Evolutionary conservation across 2,329 filamentous ascomycete genomes (phyloP).

Genomic region (Didymella exigua): DNA sequence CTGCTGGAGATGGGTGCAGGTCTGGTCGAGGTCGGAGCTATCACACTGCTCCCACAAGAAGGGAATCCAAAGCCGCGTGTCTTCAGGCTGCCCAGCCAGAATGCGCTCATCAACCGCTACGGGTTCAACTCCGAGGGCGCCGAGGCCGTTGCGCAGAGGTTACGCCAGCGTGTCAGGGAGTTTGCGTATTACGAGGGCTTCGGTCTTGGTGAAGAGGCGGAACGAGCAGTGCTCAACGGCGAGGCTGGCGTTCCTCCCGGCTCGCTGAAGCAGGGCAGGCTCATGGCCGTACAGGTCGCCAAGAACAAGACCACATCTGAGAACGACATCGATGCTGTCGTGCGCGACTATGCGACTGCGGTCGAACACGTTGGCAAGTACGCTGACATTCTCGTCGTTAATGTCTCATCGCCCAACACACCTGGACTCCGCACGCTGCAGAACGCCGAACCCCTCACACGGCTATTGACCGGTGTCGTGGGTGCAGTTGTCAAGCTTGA

Average conservation of each 20-base stretch:
- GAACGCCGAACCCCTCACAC: slow-evolving; percentile 79
- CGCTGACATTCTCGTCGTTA: slow-evolving; percentile 95
- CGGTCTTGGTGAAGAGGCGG: slow-evolving; percentile 63
- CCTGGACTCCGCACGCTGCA: slow-evolving; percentile 88
- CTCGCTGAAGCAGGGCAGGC: slow-evolving; percentile 74
- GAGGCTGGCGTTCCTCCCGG: slow-evolving; percentile 78
- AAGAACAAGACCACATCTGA: slow-evolving; percentile 96
- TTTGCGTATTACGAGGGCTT: slow-evolving; percentile 76
- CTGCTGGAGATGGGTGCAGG: slow-evolving; percentile 84
- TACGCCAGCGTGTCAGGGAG: slow-evolving; percentile 77
- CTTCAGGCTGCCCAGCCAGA: slow-evolving; percentile 81
- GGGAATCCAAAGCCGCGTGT: slow-evolving; percentile 89
- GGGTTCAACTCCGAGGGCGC: slow-evolving; percentile 92
- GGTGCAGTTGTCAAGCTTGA: slow-evolving; percentile 72
- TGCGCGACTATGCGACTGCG: slow-evolving; percentile 83
- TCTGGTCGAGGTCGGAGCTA: slow-evolving; percentile 90
- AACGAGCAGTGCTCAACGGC: slow-evolving; percentile 76
- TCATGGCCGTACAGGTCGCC: slow-evolving; percentile 89
- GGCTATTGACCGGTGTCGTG: slow-evolving; percentile 82
- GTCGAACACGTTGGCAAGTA: slow-evolving; percentile 82
- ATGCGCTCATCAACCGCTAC: slow-evolving; percentile 93
- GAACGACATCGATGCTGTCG: slow-evolving; percentile 80
- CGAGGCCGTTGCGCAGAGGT: slow-evolving; percentile 78
- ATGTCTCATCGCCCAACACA: slow-evolving; percentile 96
- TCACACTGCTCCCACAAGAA: slow-evolving; percentile 82